These are phyloP conservation scores for Fraxinus angustifolia DNA, from an alignment of 305 asterid genomes.

Conservation along the genomic window DNA sequence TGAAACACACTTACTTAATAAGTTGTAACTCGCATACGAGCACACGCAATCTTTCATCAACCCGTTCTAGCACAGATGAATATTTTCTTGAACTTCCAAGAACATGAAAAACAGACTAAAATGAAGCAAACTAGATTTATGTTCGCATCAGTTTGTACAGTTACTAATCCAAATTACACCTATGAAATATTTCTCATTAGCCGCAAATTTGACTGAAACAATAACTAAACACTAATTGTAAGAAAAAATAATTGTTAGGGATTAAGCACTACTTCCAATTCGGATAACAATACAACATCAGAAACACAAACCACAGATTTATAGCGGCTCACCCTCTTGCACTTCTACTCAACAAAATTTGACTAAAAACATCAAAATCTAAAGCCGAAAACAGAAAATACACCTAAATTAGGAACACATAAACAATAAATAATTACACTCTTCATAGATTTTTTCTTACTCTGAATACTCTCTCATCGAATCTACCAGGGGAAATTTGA, in stretches of 20 bases:
- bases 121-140: too few species aligned
- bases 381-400: background rate
- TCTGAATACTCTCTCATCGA: conserved; percentile 74
- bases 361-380: background rate
- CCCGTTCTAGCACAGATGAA: background rate
- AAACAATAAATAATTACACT: background rate
- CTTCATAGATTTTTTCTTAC: conserved; percentile 40
- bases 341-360: background rate
- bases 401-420: background rate
- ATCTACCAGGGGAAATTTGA: conserved; percentile 80
- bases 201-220: background rate
- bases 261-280: background rate
- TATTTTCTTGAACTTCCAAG: background rate
- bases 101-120: background rate
- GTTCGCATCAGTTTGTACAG: background rate
- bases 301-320: background rate
- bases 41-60: background rate
- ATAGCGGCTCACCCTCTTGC: background rate
- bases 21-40: background rate
- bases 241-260: background rate
- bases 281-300: background rate
- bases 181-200: background rate
- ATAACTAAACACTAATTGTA: background rate
- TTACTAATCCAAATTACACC: background rate
- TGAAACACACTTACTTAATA: conserved; percentile 4